phyloP scores from a whole-genome alignment of 75 land plant genomes.

The Isoetes taiwanensis region DNA sequence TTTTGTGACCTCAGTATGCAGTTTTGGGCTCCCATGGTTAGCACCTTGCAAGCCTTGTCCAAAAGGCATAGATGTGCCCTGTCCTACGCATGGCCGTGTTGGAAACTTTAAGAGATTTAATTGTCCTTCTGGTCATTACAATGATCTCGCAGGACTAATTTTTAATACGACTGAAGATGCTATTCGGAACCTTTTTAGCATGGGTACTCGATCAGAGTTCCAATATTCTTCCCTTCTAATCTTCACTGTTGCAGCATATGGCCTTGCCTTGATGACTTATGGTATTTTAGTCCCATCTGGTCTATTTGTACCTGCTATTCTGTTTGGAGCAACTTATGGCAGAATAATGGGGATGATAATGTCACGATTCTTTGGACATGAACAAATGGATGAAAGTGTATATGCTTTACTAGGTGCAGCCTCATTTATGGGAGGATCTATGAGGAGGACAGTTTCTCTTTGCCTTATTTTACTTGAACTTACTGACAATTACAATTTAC shows the following conservation, averaged over 20 bases:
- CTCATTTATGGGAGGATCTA: constrained; percentile 40
- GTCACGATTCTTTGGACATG: constrained; percentile 6
- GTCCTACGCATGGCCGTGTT: constrained; percentile 20
- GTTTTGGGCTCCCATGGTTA: constrained; percentile 28
- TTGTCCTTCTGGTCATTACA: constrained; percentile 27
- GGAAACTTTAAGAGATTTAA: constrained; percentile 31
- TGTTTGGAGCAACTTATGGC: constrained; percentile 38
- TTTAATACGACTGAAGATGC: constrained; percentile 39
- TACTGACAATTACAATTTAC: constrained; percentile 30
- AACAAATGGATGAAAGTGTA: constrained; percentile 19
- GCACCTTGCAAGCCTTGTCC: constrained; percentile 27
- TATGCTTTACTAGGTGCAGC: constrained; percentile 39
- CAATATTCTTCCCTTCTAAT: constrained; percentile 9
- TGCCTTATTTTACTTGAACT: constrained; percentile 38
- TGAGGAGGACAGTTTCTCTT: constrained; percentile 40
- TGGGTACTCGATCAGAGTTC: constrained; percentile 11
- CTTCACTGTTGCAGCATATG: constrained; percentile 13
- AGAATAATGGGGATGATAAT: constrained; percentile 24
- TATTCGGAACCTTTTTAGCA: constrained; percentile 23
- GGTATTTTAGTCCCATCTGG: constrained; percentile 29
- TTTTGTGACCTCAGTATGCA: constrained; percentile 37
- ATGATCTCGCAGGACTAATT: constrained; percentile 32
- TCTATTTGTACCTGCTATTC: constrained; percentile 29
- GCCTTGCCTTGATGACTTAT: constrained; percentile 22
- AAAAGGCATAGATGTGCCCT: constrained; percentile 5